Conservation (phyloP, 2,329 filamentous ascomycete species). For the Tolypocladium guangdongense region DNA sequence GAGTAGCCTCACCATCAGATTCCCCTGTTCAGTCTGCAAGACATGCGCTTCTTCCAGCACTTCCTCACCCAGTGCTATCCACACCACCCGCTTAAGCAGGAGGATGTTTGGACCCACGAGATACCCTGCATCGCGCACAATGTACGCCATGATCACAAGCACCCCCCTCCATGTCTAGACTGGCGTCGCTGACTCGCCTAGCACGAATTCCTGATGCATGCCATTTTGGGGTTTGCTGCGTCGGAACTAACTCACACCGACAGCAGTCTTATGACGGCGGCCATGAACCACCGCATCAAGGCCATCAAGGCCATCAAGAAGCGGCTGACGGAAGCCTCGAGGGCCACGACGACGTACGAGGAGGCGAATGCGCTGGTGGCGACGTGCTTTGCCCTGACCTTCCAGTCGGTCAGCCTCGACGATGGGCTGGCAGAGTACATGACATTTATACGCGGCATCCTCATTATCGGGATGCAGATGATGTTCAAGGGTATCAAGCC, state of each 20-base stretch:
- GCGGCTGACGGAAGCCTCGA: constrained; percentile 32
- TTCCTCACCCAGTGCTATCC: constrained; percentile 52
- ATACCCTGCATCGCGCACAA: constrained; percentile 58
- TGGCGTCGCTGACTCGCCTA: constrained; percentile 15
- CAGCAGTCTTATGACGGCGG: constrained; percentile 40
- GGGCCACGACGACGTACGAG: constrained; percentile 30
- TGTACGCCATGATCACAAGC: constrained; percentile 27
- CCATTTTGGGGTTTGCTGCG: constrained; percentile 56
- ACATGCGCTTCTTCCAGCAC: constrained; percentile 61
- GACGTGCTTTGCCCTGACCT: constrained; percentile 47
- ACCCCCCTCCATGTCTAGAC: background rate
- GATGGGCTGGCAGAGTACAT: constrained; percentile 51
- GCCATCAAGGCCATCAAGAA: constrained; percentile 53
- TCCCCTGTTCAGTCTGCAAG: constrained; percentile 48
- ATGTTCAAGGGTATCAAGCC: constrained; percentile 35
- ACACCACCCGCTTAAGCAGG: constrained; percentile 53
- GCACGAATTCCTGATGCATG: constrained; percentile 61
- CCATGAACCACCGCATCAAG: constrained; percentile 54
- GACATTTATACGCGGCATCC: constrained; percentile 47
- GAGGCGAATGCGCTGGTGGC: constrained; percentile 50
- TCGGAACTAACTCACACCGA: constrained; percentile 46
- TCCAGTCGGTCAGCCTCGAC: constrained; percentile 45
- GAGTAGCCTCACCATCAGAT: constrained; percentile 43
- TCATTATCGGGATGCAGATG: constrained; percentile 45
- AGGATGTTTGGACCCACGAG: constrained; percentile 55